A percentile compares a stretch with the other conserved stretches of the same genome.
Evolutionary conservation across 2,329 filamentous ascomycete species (phyloP).

Genomic region (Venturia oleaginea): DNA sequence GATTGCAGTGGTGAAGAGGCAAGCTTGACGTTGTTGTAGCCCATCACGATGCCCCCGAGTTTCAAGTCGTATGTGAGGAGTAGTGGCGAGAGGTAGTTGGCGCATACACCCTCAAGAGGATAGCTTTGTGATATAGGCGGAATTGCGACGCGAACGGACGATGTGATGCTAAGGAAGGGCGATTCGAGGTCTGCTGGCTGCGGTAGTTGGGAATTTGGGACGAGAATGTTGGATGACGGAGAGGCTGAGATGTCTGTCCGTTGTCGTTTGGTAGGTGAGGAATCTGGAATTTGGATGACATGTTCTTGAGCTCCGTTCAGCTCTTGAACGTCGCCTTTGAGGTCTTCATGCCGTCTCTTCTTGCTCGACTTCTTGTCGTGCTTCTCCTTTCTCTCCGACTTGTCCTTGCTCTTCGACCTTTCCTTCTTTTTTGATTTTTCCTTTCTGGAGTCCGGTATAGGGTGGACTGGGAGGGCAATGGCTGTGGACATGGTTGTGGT

Average conservation of each 20-base stretch:
- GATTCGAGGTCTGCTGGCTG: background rate
- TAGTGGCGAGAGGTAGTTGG: constrained; percentile 66
- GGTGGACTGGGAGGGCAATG: background rate
- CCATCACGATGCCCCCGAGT: constrained; percentile 64
- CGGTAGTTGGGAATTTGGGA: constrained; percentile 1
- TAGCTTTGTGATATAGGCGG: constrained; percentile 7
- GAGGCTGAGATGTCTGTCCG: constrained; percentile 2
- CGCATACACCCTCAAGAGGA: constrained; percentile 62
- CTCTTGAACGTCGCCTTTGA: constrained; percentile 15
- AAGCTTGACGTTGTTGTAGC: constrained; percentile 60
- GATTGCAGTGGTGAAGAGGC: constrained; percentile 46
- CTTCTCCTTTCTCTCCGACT: constrained; percentile 17
- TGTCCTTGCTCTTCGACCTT: constrained; percentile 11
- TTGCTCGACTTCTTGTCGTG: constrained; percentile 15
- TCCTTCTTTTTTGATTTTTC: background rate
- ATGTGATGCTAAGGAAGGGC: constrained; percentile 6
- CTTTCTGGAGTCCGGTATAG: background rate
- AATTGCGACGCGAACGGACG: constrained; percentile 9
- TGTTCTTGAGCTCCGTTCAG: background rate
- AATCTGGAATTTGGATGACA: background rate
- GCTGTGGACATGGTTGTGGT: constrained; percentile 1
- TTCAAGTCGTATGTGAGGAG: constrained; percentile 68
- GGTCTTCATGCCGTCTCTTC: constrained; percentile 13
- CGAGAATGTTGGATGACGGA: background rate
- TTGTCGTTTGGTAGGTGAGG: constrained; percentile 1